A percentile compares a stretch with the other conserved stretches of the same genome.
Conservation (phyloP, 345 rosid genomes). For the Xanthoceras sorbifolium region DNA sequence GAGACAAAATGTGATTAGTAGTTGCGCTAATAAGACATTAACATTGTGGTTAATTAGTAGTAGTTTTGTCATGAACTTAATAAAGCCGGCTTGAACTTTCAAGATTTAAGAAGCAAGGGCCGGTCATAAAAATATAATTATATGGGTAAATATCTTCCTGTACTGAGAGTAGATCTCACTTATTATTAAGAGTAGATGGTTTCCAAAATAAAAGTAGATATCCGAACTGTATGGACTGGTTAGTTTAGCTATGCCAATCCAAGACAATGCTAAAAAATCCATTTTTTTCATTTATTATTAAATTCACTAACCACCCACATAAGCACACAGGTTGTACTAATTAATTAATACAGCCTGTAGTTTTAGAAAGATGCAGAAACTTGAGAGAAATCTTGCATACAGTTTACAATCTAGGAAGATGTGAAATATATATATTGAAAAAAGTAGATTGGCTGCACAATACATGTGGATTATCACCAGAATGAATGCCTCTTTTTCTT, state of each 20-base stretch:
- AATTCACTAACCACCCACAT: neutral
- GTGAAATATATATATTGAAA: neutral
- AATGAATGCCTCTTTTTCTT: slow-evolving; percentile 7
- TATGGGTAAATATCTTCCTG: too few relatives aligned
- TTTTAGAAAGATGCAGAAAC: too few relatives aligned
- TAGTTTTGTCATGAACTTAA: slow-evolving; percentile 1
- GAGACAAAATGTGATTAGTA: slow-evolving; percentile 12
- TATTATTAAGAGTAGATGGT: too few relatives aligned
- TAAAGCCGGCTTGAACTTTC: slow-evolving; percentile 21
- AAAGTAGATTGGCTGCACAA: neutral
- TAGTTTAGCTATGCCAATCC: neutral
- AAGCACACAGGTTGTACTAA: slow-evolving; percentile 4
- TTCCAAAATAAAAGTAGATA: too few relatives aligned
- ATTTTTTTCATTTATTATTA: neutral
- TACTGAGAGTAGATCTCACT: too few relatives aligned
- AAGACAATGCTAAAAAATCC: slow-evolving; percentile 14
- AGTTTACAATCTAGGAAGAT: slow-evolving; percentile 5
- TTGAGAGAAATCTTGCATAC: neutral
- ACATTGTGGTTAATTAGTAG: slow-evolving; percentile 9
- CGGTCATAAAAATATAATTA: too few relatives aligned
- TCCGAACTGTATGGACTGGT: too few relatives aligned
- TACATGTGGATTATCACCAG: neutral
- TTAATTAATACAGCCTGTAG: neutral
- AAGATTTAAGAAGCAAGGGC: neutral
- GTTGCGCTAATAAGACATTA: slow-evolving; percentile 25